Percentiles rank a stretch among this genome's conserved stretches.
Conservation (phyloP, 2,329 filamentous ascomycete genomes). For the Helotiales sp. region DNA sequence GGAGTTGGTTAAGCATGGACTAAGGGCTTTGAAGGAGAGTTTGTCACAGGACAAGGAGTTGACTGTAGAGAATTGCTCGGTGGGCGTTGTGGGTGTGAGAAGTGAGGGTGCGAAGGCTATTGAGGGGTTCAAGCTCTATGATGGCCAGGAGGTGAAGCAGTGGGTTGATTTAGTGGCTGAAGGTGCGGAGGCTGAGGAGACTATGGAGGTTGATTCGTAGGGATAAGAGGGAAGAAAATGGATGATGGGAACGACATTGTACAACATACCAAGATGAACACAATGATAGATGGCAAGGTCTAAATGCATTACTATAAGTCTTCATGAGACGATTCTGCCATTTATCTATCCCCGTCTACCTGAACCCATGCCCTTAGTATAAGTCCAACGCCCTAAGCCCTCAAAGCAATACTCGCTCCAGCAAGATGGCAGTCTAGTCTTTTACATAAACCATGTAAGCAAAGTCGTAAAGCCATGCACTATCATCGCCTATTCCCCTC, state of each 20-base stretch:
- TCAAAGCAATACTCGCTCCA: not conserved
- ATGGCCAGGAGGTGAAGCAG: slow-evolving; percentile 81
- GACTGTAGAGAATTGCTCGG: slow-evolving; percentile 93
- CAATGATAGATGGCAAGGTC: not conserved
- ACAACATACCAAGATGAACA: not conserved
- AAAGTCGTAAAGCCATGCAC: not conserved
- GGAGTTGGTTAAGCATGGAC: slow-evolving; percentile 85
- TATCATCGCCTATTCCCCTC: not conserved
- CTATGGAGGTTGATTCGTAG: slow-evolving; percentile 47
- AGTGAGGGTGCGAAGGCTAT: slow-evolving; percentile 52
- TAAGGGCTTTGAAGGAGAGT: slow-evolving; percentile 91
- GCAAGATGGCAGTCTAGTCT: not conserved
- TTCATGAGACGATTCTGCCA: not conserved
- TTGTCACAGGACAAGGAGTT: slow-evolving; percentile 96
- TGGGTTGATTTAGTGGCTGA: slow-evolving; percentile 76
- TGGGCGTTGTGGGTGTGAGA: slow-evolving; percentile 75
- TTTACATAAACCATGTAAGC: not conserved
- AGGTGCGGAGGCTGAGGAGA: slow-evolving; percentile 51
- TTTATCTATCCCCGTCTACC: not conserved
- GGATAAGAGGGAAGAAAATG: not conserved
- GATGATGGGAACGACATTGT: slow-evolving; percentile 11
- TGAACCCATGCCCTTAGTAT: not conserved
- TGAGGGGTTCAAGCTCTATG: slow-evolving; percentile 87
- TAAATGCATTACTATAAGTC: not conserved
- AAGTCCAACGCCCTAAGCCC: not conserved